Evolutionary conservation across 2,329 filamentous ascomycete genomes (phyloP).

Genomic region (Daldinia sp.): DNA sequence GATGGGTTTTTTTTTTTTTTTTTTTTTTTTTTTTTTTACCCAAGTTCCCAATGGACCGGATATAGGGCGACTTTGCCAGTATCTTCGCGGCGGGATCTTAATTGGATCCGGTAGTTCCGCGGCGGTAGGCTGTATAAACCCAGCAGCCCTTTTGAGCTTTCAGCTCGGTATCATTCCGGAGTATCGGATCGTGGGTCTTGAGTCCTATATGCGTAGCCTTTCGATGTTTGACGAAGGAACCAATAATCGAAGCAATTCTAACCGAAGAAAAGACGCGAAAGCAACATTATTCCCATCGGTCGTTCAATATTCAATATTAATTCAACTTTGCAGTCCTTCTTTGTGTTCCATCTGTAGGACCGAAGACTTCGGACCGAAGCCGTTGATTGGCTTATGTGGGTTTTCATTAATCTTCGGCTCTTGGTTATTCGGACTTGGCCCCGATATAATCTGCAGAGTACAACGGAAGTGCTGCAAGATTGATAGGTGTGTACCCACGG

Average conservation of each 20-base stretch:
- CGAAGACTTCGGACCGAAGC: constrained; percentile 31
- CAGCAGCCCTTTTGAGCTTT: not conserved
- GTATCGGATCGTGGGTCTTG: constrained; percentile 13
- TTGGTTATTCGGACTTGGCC: constrained; percentile 10
- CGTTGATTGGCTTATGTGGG: not conserved
- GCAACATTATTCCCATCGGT: not conserved
- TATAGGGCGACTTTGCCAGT: not conserved
- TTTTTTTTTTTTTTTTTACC: constrained; percentile 1
- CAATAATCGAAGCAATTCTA: not conserved
- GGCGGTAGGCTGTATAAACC: not conserved
- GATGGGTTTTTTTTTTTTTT: too few species aligned
- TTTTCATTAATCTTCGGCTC: constrained; percentile 9
- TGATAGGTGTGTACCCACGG: constrained; percentile 2
- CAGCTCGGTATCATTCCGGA: constrained; percentile 12
- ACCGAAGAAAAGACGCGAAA: constrained; percentile 7
- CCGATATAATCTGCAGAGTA: constrained; percentile 16
- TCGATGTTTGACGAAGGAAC: not conserved
- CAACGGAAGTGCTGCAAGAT: constrained; percentile 10
- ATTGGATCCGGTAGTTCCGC: constrained; percentile 4
- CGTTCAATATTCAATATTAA: not conserved
- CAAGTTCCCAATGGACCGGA: constrained; percentile 13
- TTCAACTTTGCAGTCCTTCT: not conserved
- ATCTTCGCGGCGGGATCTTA: constrained; percentile 4
- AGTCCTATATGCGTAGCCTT: not conserved
- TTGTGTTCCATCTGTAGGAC: constrained; percentile 19